Evolutionary conservation across 108 stramenopile species (phyloP), one percentile per base, ranked within the genome.

Genomic region (Schizochytrium sp.): DNA sequence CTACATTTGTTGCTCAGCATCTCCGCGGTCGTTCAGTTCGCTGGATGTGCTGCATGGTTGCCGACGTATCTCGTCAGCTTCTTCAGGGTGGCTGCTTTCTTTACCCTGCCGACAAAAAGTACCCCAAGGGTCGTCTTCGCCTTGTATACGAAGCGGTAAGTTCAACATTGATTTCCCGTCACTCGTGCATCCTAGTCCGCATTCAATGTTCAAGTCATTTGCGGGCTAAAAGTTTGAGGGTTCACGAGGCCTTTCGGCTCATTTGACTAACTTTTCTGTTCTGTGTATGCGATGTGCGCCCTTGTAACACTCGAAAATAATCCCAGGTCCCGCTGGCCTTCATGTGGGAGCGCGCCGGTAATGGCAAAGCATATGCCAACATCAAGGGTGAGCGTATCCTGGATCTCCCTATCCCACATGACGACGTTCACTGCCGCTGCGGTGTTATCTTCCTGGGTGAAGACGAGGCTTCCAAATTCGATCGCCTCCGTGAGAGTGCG

Each of bases 71-170:
- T 93, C 96, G 98, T 58, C 98, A 98, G 46, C 93, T 99, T 89
- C 94, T 99, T 45, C 98, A 99, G 89, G 98, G 98, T 83, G 99
- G 99, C 15, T 97, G 98, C 87, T 99, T 97, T 92, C 92, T 98
- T 46, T 99, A 99, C 93, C 98, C 98, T 38, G 98, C 98, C 2
- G 98, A 99, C 89, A 95, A 94, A 89, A 98, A 98, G 91, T 95
- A 94, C 56, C 96, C 95, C 45, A 97, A 98, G 91, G 97, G 98
- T 89, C 96, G 97, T 93, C 95, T 97, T 88, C 97, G 98, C 89
- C 94, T 98, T 88, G 95, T 99, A 13, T 99, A 99, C 90, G 99
- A 98, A 93, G 99, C 97, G 87, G 97, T 98, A 69, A 69, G 64
- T 69, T 69, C 28, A 28, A 60, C 19, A 17, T 60, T 2, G 28